A percentile compares a stretch with the other conserved stretches of the same genome.
These are phyloP conservation scores for Heritiera fomes DNA, from an alignment of 345 rosid genomes.

Conservation along the genomic window DNA sequence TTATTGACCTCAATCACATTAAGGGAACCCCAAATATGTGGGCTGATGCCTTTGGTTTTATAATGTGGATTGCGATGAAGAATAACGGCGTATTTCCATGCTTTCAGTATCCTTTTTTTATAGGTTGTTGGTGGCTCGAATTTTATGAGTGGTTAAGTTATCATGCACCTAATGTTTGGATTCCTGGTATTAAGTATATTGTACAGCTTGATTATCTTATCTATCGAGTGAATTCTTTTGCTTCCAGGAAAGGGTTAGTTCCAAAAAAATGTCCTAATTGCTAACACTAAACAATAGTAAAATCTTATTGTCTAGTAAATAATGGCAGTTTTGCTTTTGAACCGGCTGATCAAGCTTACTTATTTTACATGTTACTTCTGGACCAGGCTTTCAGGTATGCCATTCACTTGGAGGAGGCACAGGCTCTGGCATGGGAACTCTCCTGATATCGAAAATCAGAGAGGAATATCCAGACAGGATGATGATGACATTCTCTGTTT, in stretches of 20 bases:
- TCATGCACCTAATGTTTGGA: too few species aligned
- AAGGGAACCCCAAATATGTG: background rate
- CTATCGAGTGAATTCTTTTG: background rate
- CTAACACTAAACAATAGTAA: background rate
- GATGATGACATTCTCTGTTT: constrained; percentile 98
- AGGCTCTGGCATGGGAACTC: constrained; percentile 98
- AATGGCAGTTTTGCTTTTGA: background rate
- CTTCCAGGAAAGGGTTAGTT: background rate
- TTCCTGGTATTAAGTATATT: background rate
- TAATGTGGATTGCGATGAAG: background rate
- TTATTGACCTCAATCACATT: background rate
- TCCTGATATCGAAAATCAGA: constrained; percentile 87
- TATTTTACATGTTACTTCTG: constrained; percentile 12
- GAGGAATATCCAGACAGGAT: constrained; percentile 98
- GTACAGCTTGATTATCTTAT: background rate
- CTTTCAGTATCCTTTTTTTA: background rate
- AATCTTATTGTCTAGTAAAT: background rate
- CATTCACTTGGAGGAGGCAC: constrained; percentile 98
- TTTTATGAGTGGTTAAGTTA: too few species aligned
- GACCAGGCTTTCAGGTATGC: constrained; percentile 90
- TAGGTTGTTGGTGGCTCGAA: background rate
- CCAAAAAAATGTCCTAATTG: constrained; percentile 8
- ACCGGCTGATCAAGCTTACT: constrained; percentile 21
- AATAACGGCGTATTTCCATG: background rate
- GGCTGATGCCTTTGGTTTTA: background rate